Percentiles rank a stretch among this genome's conserved stretches.
phyloP scores from a whole-genome alignment of 257 asterid species.

The Ilex asprella region DNA sequence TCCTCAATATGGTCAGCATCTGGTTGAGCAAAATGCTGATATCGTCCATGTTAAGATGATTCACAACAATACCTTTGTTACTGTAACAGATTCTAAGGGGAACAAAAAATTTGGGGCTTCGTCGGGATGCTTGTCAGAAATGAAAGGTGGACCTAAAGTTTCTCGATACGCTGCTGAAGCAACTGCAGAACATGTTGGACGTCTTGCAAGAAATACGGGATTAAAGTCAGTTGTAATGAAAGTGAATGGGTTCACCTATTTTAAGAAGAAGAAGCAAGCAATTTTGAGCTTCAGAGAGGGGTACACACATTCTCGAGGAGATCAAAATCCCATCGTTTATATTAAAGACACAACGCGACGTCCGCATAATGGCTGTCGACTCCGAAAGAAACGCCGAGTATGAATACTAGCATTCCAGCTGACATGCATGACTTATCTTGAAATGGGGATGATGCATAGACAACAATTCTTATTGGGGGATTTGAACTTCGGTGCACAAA shows the following conservation, averaged over 20 bases:
- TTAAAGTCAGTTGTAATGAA: slow-evolving; percentile 76
- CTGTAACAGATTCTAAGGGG: slow-evolving; percentile 78
- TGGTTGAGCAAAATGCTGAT: slow-evolving; percentile 68
- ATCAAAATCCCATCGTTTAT: slow-evolving; percentile 58
- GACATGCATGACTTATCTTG: too few species aligned
- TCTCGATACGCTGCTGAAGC: slow-evolving; percentile 71
- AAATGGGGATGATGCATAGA: too few species aligned
- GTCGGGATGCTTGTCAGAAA: slow-evolving; percentile 66
- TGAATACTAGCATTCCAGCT: slow-evolving; percentile 3
- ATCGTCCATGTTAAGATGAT: slow-evolving; percentile 79
- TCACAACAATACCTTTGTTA: slow-evolving; percentile 74
- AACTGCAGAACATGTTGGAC: slow-evolving; percentile 83
- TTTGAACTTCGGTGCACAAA: too few species aligned
- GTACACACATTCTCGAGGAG: slow-evolving; percentile 59
- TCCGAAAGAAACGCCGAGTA: slow-evolving; percentile 59
- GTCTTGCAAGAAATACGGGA: slow-evolving; percentile 52
- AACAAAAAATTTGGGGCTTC: slow-evolving; percentile 60
- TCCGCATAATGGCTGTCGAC: slow-evolving; percentile 93
- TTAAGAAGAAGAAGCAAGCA: slow-evolving; percentile 72
- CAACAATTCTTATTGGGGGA: too few species aligned
- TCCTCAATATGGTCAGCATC: slow-evolving; percentile 12
- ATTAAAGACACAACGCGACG: slow-evolving; percentile 81
- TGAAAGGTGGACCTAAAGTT: slow-evolving; percentile 42
- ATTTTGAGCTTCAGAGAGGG: slow-evolving; percentile 79
- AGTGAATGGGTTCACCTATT: slow-evolving; percentile 63